These are phyloP conservation scores for Saccharomyces hybrid DNA, from an alignment of 1,139 yeast species.

Conservation along the genomic window DNA sequence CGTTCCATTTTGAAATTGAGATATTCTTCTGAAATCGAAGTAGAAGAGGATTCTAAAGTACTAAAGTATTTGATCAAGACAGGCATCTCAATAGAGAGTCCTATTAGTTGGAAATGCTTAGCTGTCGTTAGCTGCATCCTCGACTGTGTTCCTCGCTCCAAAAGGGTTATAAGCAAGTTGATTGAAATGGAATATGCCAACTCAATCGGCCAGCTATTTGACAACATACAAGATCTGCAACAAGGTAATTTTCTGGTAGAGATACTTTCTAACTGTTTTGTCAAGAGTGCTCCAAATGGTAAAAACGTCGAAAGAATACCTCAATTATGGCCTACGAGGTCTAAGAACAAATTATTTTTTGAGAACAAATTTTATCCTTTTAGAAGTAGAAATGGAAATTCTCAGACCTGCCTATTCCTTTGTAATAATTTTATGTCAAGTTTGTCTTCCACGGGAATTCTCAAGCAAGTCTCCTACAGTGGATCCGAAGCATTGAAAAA, in stretches of 20 bases:
- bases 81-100: conserved; percentile 9
- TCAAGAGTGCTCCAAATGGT: conserved; percentile 10
- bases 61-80: conserved; percentile 10
- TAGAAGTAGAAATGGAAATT: conserved; percentile 7
- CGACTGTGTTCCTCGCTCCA: conserved; percentile 9
- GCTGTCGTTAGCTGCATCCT: conserved; percentile 12
- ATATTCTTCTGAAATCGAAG: conserved; percentile 7
- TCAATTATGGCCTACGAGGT: conserved; percentile 13
- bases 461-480: neutral
- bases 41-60: conserved; percentile 6
- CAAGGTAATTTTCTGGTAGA: conserved; percentile 16
- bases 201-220: conserved; percentile 14
- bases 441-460: neutral
- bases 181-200: conserved; percentile 10
- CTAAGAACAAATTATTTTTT: conserved; percentile 13
- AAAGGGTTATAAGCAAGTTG: conserved; percentile 9
- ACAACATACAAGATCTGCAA: conserved; percentile 15
- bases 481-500: neutral
- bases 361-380: conserved; percentile 13
- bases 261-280: conserved; percentile 17
- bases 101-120: conserved; percentile 17
- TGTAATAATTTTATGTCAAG: neutral
- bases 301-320: conserved; percentile 14
- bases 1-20: conserved; percentile 8
- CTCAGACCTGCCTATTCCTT: neutral